Evolutionary conservation across 495 filamentous ascomycete genomes (phyloP).

Genomic region (Aspergillus egyptiacus): DNA sequence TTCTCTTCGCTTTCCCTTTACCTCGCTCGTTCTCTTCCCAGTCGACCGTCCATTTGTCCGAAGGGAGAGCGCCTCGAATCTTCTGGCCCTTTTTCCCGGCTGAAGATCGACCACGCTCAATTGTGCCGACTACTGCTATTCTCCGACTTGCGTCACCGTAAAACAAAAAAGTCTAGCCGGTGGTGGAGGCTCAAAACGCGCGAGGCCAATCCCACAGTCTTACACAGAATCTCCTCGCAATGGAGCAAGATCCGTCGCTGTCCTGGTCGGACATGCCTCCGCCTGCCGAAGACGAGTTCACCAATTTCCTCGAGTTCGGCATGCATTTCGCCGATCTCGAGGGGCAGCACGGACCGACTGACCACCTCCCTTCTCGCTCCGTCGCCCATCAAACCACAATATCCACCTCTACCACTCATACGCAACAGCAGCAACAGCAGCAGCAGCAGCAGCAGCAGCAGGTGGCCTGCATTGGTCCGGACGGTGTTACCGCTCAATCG

Average conservation of each 20-base stretch:
- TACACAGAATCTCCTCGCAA: slow-evolving; percentile 10
- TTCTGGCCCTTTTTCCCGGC: not conserved
- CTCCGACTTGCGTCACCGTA: slow-evolving; percentile 4
- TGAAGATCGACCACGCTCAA: not conserved
- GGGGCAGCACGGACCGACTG: slow-evolving; percentile 36
- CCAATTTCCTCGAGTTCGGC: slow-evolving; percentile 49
- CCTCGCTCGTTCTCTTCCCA: not conserved
- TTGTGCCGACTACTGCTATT: not conserved
- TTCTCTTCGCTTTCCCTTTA: not conserved
- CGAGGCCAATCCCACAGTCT: no score
- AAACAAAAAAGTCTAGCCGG: no score
- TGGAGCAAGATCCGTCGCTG: slow-evolving; percentile 39
- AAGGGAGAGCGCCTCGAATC: not conserved
- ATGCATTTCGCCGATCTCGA: slow-evolving; percentile 46
- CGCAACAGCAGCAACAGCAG: slow-evolving; percentile 23
- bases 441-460: no score
- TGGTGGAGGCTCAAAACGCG: no score
- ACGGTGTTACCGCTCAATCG: slow-evolving; percentile 23
- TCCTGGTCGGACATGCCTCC: slow-evolving; percentile 38
- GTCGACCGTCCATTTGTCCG: not conserved
- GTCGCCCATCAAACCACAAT: slow-evolving; percentile 28
- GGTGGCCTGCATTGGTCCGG: slow-evolving; percentile 25
- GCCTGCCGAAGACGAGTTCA: slow-evolving; percentile 45
- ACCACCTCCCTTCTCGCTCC: slow-evolving; percentile 29
- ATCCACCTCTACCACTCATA: slow-evolving; percentile 27